phyloP scores from a whole-genome alignment of 176 grass and related monocot species.

The Leersia perrieri region DNA sequence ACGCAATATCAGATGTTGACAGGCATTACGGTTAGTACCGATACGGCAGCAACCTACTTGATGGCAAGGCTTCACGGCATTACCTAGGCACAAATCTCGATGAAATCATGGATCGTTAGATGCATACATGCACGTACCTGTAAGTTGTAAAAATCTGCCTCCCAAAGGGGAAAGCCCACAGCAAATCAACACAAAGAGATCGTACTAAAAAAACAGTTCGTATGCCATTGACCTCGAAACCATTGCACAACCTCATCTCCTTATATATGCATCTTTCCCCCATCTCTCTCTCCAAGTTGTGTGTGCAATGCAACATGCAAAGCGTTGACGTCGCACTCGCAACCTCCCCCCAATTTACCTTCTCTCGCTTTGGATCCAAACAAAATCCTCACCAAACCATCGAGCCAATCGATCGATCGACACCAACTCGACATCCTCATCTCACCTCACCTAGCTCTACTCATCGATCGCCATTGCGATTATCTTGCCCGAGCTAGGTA shows the following conservation, averaged over 20 bases:
- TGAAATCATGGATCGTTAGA: no score
- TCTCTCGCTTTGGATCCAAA: slow-evolving; percentile 39
- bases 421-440: slow-evolving; percentile 40
- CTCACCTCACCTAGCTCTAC: neutral
- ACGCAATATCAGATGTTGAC: no score
- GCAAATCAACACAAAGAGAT: neutral
- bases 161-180: slow-evolving; percentile 22
- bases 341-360: slow-evolving; percentile 18
- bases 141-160: no score
- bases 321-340: slow-evolving; percentile 53
- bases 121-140: no score
- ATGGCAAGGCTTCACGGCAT: no score
- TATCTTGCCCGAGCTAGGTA: neutral
- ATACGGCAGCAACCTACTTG: no score
- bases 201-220: slow-evolving; percentile 4
- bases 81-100: no score
- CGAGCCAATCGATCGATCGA: neutral
- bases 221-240: slow-evolving; percentile 53
- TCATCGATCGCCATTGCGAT: neutral
- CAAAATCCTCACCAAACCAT: slow-evolving; percentile 47
- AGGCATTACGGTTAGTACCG: no score
- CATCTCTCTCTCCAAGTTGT: neutral
- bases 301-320: slow-evolving; percentile 45
- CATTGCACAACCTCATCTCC: neutral
- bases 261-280: neutral